Base-by-base conservation (phyloP, 257 asterid species). In the Voacanga thouarsii region DNA sequence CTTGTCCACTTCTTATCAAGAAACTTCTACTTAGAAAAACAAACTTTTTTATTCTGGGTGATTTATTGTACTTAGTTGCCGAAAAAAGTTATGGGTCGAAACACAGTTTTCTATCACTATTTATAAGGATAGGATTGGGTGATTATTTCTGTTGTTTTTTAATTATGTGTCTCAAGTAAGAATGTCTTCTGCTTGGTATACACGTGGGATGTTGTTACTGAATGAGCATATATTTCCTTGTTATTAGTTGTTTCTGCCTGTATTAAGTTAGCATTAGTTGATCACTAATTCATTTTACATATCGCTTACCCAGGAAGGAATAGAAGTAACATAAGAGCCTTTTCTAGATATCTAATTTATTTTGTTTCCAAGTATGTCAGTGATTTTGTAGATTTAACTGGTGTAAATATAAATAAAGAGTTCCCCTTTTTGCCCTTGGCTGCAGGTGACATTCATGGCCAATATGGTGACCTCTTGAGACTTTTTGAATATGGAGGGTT, bases 361-460 rank as follows among this genome's bases (percentile, higher is more conserved):
- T 28, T 75, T 26, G 23, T 74, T 43, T 59, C 75, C 26, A 64
- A 75, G 64, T 39, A 43, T 66, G 21, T 57, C 75, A 37, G 51
- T 45, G 45, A n/a, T 26, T 12, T 39, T 69, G 30, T 45, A 11
- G 53, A 19, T 21, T n/a, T 70, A 28, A 30, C 16, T 75, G 23
- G 19, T 5, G 53, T 51, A 66, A 19, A 12, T 67, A 59, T 60
- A n/a, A 72, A n/a, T 49, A 12, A 6, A 67, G 9, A 24, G 41
- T 69, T 39, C 28, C 15, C 43, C 39, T 77, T 57, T 79, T 24
- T 21, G 66, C 12, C 57, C 44, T 82, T 77, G 57, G 65, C 83
- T 85, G 51, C 87, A 90, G 96, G 96, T 76, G 96, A 90, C 84
- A 90, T 90, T 69, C 95, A 90, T 80, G 95, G 95, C 61, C 95